Percentiles rank a stretch among this genome's conserved stretches.
Conservation (phyloP, 106 monocot genomes). For the Acanthochlamys bracteata region DNA sequence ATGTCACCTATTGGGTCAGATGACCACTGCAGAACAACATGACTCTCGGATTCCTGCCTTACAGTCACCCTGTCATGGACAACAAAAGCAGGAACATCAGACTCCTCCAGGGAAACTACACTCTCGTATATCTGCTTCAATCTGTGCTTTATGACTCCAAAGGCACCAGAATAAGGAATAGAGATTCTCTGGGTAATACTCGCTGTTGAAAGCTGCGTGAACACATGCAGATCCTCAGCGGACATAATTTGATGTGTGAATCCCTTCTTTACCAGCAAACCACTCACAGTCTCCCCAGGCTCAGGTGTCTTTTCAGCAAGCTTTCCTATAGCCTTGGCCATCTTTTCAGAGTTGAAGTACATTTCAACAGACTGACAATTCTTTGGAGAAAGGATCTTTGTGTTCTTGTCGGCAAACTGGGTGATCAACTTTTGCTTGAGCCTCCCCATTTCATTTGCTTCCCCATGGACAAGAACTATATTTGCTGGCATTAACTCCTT, state of each 20-base stretch:
- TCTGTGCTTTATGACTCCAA: slow-evolving; percentile 81
- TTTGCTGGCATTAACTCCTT: slow-evolving; percentile 89
- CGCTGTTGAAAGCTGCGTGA: slow-evolving; percentile 80
- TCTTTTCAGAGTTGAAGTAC: slow-evolving; percentile 94
- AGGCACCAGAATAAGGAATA: slow-evolving; percentile 76
- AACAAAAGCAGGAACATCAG: slow-evolving; percentile 50
- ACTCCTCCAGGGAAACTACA: slow-evolving; percentile 51
- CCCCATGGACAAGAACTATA: slow-evolving; percentile 94
- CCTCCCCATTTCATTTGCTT: slow-evolving; percentile 92
- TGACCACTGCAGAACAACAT: slow-evolving; percentile 74
- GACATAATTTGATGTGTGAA: slow-evolving; percentile 97
- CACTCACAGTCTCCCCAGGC: slow-evolving; percentile 64
- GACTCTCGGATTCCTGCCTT: slow-evolving; percentile 68
- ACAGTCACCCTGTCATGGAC: slow-evolving; percentile 85
- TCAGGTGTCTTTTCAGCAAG: slow-evolving; percentile 77
- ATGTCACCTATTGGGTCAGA: slow-evolving; percentile 94
- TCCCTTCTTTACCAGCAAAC: slow-evolving; percentile 89
- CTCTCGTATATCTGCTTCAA: slow-evolving; percentile 95
- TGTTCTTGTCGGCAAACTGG: slow-evolving; percentile 59
- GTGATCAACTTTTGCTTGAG: slow-evolving; percentile 74
- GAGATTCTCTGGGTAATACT: slow-evolving; percentile 83
- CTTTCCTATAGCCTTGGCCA: slow-evolving; percentile 88
- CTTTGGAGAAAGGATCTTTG: slow-evolving; percentile 66
- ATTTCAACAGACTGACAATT: slow-evolving; percentile 83
- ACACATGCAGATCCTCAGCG: slow-evolving; percentile 85